Base-by-base conservation (phyloP, 306 rosid species). In the Neltuma alba region DNA sequence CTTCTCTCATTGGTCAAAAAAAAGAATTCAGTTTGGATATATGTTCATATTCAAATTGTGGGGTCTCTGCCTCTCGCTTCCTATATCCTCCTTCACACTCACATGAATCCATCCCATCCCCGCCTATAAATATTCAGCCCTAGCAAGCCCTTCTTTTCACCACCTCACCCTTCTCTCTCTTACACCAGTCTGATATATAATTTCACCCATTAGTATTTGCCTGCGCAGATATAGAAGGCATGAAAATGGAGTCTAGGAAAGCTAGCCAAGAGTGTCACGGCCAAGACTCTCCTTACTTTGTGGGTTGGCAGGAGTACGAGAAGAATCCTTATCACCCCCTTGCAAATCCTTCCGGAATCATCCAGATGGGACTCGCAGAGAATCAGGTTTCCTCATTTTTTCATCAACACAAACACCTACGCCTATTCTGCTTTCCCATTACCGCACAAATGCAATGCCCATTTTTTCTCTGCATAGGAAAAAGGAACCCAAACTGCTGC, bases 331-430 rank as follows among this genome's bases (percentile, higher is more conserved):
- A 89, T 48, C 83, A 92, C 50, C 84, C 80, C 50, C 70, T 84
- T 84, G 82, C 72, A 2, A 94, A 94, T 68, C 94, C 92, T 45
- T 70, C 25, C 0, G 98, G 98, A 72, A 89, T 94, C 75, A 94
- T 94, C 75, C 97, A 94, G 84, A 92, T 92, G 97, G 97, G 98
- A 82, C 94, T 94, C 7, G 98, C 98, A 5, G 98, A 94, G 80
- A 94, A 94, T 85, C 93, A 91, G 92, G 94, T 85, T 48, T n/a
- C 52, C 34, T 28, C 1, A 28, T 65, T 72, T 38, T 13, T 52
- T 28, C 1, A 4, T 58, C 64, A 27, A 23, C n/a, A n/a, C n/a
- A n/a, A n/a, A n/a, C n/a, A n/a, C n/a, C n/a, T n/a, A 52, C 27
- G 25, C 63, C 62, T 0, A 21, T 21, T 58, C 64, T 58, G 18